phyloP scores from a whole-genome alignment of 2,329 filamentous ascomycete genomes.

The Aspergillus nomiae region DNA sequence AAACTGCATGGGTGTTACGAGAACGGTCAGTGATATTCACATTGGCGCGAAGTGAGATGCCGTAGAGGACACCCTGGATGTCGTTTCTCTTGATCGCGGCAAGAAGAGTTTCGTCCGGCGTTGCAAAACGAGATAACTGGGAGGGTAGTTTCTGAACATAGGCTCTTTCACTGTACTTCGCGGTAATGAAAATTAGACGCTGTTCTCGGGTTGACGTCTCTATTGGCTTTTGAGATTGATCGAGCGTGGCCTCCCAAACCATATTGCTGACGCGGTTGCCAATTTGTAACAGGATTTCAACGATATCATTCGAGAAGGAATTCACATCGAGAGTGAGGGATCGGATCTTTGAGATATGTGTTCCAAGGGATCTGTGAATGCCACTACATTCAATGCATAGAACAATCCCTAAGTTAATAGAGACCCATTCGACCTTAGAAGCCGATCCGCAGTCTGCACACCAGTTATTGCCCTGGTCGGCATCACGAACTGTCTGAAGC shows the following conservation, averaged over 20 bases:
- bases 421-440: conserved; percentile 96
- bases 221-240: conserved; percentile 70
- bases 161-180: conserved; percentile 84
- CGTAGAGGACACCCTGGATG: conserved; percentile 89
- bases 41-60: conserved; percentile 80
- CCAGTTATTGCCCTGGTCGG: conserved; percentile 88
- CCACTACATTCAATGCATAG: conserved; percentile 98
- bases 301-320: conserved; percentile 94
- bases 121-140: conserved; percentile 73
- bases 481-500: conserved; percentile 81
- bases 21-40: conserved; percentile 85
- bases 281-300: conserved; percentile 86
- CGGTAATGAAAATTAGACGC: conserved; percentile 89
- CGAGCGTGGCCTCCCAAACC: conserved; percentile 89
- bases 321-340: conserved; percentile 94
- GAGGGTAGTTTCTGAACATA: conserved; percentile 75
- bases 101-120: conserved; percentile 82
- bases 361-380: conserved; percentile 93
- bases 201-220: conserved; percentile 84
- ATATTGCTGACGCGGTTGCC: conserved; percentile 96
- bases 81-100: conserved; percentile 96
- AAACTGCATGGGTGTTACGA: conserved; percentile 83
- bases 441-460: conserved; percentile 94
- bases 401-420: conserved; percentile 94
- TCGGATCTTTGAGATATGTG: conserved; percentile 95